Evolutionary conservation across 1,139 yeast genomes (phyloP).

Genomic region (Pichia sp.): DNA sequence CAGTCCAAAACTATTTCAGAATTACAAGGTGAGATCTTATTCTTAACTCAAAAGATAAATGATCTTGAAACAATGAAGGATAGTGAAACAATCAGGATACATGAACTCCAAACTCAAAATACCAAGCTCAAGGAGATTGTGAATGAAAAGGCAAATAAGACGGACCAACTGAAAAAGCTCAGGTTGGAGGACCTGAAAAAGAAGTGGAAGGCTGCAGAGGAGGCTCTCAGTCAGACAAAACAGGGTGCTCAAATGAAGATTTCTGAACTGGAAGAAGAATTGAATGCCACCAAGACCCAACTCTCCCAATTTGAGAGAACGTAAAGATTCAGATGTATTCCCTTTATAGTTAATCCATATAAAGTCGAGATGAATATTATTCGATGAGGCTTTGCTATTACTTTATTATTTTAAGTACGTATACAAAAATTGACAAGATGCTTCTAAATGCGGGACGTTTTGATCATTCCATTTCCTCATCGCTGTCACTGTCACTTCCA

Average conservation of each 20-base stretch:
- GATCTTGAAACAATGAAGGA: slow-evolving; percentile 25
- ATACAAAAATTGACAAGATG: neutral
- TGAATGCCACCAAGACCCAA: slow-evolving; percentile 28
- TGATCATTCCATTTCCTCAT: slow-evolving; percentile 40
- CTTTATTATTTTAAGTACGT: neutral
- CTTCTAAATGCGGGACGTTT: neutral
- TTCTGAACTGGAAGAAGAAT: slow-evolving; percentile 53
- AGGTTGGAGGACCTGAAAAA: slow-evolving; percentile 59
- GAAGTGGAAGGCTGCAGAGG: slow-evolving; percentile 69
- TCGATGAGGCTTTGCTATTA: neutral
- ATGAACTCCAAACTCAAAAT: slow-evolving; percentile 14
- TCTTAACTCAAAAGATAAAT: slow-evolving; percentile 6
- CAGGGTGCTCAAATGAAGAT: slow-evolving; percentile 53
- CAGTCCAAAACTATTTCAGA: slow-evolving; percentile 1
- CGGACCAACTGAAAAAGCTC: slow-evolving; percentile 30
- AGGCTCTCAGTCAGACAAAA: slow-evolving; percentile 56
- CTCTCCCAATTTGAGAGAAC: slow-evolving; percentile 1
- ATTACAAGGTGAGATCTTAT: slow-evolving; percentile 4
- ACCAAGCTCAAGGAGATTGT: slow-evolving; percentile 15
- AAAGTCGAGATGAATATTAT: neutral
- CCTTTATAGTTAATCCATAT: neutral
- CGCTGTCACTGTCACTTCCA: slow-evolving; percentile 37
- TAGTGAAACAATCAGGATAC: slow-evolving; percentile 16
- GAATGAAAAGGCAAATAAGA: slow-evolving; percentile 18
- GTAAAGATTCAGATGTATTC: neutral